Base-by-base conservation (phyloP, 2,329 filamentous ascomycete species). In the Rosellinia necatrix region DNA sequence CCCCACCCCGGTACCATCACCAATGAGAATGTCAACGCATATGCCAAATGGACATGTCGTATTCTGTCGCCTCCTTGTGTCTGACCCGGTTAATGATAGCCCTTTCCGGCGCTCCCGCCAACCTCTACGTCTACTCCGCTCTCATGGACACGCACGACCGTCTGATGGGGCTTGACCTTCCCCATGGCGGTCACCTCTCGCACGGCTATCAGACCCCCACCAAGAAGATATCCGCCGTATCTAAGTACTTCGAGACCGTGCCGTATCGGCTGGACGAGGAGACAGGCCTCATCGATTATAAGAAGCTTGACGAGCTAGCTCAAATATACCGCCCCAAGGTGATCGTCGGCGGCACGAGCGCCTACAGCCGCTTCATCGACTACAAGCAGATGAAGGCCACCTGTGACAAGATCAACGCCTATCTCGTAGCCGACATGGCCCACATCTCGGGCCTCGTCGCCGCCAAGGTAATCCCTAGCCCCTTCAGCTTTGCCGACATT, bases 191-290 rank as follows among this genome's bases (percentile, higher is more conserved):
- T 58, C 94, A 99, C 75, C 80, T 99, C 68, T 96, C 90, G 42
- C 94, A 99, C 76, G 94, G 94, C 61, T 99, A 99, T 77, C 94
- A 99, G 77, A 97, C 91, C 17, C 91, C 94, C 3, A 88, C 88
- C 49, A 91, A 88, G 75, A 93, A 92, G 83, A 97, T 99, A 73
- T 97, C 93, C n/a, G 92, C 92, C 68, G 87, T 99, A 64, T 97
- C 93, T 55, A 97, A 96, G 72, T 99, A 99, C 79, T 99, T 99
- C 73, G 94, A 99, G 79, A 99, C 94, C 30, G 80, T 99, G 61
- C 94, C 94, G 4, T 99, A 99, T 81, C 88, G 91, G 57, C 83
- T 97, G 51, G 86, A 97, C 77, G 90, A 96, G 71, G 81, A 87
- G 61, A 97, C 93, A 5, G 94, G 94, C 58, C 81, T 93, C 66